Conservation (phyloP, 2,329 filamentous ascomycete genomes). For the Sclerotinia subarctica region DNA sequence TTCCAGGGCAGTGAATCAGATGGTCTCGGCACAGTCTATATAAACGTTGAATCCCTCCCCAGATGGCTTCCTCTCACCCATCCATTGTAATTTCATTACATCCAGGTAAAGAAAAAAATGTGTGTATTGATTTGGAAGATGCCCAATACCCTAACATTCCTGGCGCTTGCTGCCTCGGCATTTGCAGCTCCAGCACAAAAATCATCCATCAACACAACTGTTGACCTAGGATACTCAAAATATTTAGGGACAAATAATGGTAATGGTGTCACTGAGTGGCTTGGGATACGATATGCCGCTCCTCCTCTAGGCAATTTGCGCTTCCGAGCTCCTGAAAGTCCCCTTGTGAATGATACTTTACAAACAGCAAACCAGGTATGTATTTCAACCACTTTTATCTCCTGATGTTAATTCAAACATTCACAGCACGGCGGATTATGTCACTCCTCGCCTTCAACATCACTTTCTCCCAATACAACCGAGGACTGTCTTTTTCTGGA, state of each 20-base stretch:
- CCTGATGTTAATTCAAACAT: not conserved
- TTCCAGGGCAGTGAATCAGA: not conserved
- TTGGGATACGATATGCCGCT: conserved; percentile 72
- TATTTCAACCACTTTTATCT: not conserved
- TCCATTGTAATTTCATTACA: not conserved
- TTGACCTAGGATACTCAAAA: conserved; percentile 64
- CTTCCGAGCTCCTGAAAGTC: conserved; percentile 66
- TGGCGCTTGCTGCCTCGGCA: not conserved
- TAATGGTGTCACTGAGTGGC: conserved; percentile 66
- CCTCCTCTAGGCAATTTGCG: conserved; percentile 63
- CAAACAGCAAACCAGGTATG: conserved; percentile 34
- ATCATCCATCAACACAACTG: conserved; percentile 20
- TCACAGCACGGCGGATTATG: conserved; percentile 33
- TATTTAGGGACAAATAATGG: conserved; percentile 56
- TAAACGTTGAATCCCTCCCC: not conserved
- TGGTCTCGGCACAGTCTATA: not conserved
- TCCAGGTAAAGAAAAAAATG: not conserved
- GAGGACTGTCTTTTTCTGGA: conserved; percentile 72
- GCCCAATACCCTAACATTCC: not conserved
- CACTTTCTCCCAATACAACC: conserved; percentile 37
- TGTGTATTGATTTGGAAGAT: not conserved
- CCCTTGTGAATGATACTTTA: conserved; percentile 37
- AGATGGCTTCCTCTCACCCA: not conserved
- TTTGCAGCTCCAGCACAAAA: conserved; percentile 3
- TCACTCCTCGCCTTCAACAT: conserved; percentile 31